Evolutionary conservation across 148 eudicot genomes (phyloP), one percentile per base, ranked within the genome.

Genomic region (Heliosperma pusillum): DNA sequence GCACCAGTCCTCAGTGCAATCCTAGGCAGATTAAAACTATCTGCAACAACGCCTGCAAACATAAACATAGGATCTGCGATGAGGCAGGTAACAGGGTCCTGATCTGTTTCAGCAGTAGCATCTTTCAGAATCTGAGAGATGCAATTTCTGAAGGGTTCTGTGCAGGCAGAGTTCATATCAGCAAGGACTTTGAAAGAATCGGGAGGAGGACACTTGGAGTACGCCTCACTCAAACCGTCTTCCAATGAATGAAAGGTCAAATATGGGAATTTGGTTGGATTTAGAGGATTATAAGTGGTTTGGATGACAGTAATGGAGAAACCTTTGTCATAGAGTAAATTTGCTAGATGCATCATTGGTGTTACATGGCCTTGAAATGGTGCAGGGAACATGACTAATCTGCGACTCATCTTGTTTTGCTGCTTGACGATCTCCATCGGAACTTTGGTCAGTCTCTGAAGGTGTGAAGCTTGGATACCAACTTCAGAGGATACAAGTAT

Each of bases 311-410:
- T 66, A 25, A 85, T 85, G 15, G 77, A 63, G 79, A 85, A 85
- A 11, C 85, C 87, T 44, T 74, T 77, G 12, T 84, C 60, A 66
- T 86, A 73, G 0, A 86, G 79, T 53, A 77, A 74, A 44, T 71
- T 75, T 17, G 78, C 87, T 8, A 86, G 78, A 52, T 81, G 78
- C 55, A 86, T 55, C 89, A 84, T 84, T 29, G 89, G 87, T n/a
- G 66, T 80, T 50, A 82, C 50, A 76, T 86, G 87, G 42, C 89
- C 89, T 78, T 75, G 83, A 42, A 82, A 75, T 56, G 83, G 87
- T n/a, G 62, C 69, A 10, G 88, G 80, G n/a, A 84, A 80, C 3
- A 86, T 56, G 25, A 85, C 55, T 26, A 52, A 21, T 66, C 77
- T 62, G 1, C 70, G 17, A 58, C 33, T 57, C 53, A 59, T 33